Evolutionary conservation across 2,329 filamentous ascomycete species (phyloP), one percentile per base, ranked within the genome.

Genomic region (Ophiosphaerella narmari): DNA sequence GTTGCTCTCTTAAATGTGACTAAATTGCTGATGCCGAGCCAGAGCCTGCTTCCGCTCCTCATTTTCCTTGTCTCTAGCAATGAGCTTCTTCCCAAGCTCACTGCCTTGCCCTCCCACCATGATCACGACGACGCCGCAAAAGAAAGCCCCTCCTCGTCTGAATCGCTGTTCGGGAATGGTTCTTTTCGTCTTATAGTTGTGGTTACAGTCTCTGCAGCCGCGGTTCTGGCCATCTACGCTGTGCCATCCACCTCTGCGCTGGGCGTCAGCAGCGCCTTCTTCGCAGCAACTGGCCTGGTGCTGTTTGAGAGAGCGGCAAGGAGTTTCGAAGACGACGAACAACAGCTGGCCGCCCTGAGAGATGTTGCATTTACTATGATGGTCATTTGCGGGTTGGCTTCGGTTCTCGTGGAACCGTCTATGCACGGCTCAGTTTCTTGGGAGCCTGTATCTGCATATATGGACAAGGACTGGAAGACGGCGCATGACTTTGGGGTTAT

Each of bases 231-330:
- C 14, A 56, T 66, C 13, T 72, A 67, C 36, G 67, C 65, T 23
- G 66, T 71, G 2, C 66, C 69, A 7, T 55, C 73, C 1, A 71
- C 68, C 6, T 60, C 70, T 13, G 70, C 72, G 4, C 67, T 79
- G 7, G 76, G 75, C 5, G 51, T 78, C 13, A 76, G 75, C 36
- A 73, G 75, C 55, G 71, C 71, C 21, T 60, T 78, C 9, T 72
- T 77, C 40, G 64, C 67, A 14, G 75, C 70, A 3, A 55, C 70
- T 5, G 75, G 75, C 9, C 62, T 78, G n/a, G 59, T 74, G 13
- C 59, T 78, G 39, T 65, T 79, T 32, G 73, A 77, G 43, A 55
- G 62, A n/a, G 68, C 72, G 40, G 54, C 67, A 7, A 65, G 58
- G 38, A 53, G 51, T 7, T 39, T 57, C 12, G 63, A 59, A 16